Conservation (phyloP, 1,139 yeast species). For the Scheffersomyces illinoinensis region DNA sequence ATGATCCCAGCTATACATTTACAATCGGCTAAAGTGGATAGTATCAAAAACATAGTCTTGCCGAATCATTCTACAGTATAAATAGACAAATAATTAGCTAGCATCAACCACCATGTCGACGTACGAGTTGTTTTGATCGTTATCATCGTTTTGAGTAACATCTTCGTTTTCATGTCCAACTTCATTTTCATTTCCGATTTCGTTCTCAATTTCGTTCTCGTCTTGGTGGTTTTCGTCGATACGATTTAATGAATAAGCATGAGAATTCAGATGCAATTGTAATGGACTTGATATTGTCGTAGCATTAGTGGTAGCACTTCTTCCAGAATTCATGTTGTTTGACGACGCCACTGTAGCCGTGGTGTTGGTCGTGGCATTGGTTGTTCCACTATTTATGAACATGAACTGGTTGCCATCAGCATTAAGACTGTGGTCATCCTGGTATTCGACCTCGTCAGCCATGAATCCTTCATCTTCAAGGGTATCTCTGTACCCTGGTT, state of each 20-base stretch:
- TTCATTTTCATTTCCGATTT: slow-evolving; percentile 10
- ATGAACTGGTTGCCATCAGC: slow-evolving; percentile 9
- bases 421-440: slow-evolving; percentile 48
- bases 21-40: slow-evolving; percentile 79
- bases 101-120: slow-evolving; percentile 54
- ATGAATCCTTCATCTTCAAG: slow-evolving; percentile 40
- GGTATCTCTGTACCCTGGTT: slow-evolving; percentile 7
- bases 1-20: slow-evolving; percentile 88
- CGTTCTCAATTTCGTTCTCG: slow-evolving; percentile 2
- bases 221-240: slow-evolving; percentile 2
- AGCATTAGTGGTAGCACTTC: slow-evolving; percentile 19
- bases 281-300: slow-evolving; percentile 15
- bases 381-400: slow-evolving; percentile 21
- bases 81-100: slow-evolving; percentile 6
- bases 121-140: slow-evolving; percentile 33
- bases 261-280: slow-evolving; percentile 1
- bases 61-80: background rate
- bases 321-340: slow-evolving; percentile 15
- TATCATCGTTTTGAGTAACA: slow-evolving; percentile 12
- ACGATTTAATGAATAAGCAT: background rate
- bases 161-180: slow-evolving; percentile 10
- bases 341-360: slow-evolving; percentile 4
- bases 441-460: slow-evolving; percentile 63
- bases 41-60: slow-evolving; percentile 29
- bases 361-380: slow-evolving; percentile 10